Evolutionary conservation across 768 basidiomycete species (phyloP).

Genomic region (Strobilomyces dryophilus): DNA sequence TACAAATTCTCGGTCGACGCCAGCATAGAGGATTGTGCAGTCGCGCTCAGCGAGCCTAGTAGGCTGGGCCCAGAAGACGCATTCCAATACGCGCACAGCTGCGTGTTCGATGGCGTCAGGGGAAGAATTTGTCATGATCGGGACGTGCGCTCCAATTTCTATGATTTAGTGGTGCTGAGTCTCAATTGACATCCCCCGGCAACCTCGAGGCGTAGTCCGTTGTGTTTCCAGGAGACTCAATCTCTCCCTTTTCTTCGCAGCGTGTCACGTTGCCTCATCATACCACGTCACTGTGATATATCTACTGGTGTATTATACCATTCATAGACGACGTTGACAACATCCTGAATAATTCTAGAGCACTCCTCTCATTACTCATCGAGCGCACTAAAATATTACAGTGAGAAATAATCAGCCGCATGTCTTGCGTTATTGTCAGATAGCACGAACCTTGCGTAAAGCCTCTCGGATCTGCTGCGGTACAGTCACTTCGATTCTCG

Average conservation of each 20-base stretch:
- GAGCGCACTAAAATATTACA: background rate
- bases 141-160: background rate
- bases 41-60: conserved; percentile 11
- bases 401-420: background rate
- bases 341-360: background rate
- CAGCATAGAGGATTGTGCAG: conserved; percentile 12
- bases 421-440: too few species aligned
- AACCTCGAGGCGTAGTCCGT: background rate
- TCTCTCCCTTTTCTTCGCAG: background rate
- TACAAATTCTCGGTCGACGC: conserved; percentile 21
- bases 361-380: background rate
- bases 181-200: conserved; percentile 7
- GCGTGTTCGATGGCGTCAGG: conserved; percentile 16
- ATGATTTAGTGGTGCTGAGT: conserved; percentile 13
- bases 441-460: too few species aligned
- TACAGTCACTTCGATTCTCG: too few species aligned
- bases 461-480: too few species aligned
- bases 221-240: background rate
- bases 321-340: background rate
- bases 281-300: background rate
- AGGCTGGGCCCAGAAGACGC: conserved; percentile 5
- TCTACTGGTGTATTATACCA: background rate
- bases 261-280: background rate
- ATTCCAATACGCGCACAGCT: background rate
- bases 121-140: conserved; percentile 17